Conservation (phyloP, 23 red algal genomes). For the Gracilaria vermiculophylla region DNA sequence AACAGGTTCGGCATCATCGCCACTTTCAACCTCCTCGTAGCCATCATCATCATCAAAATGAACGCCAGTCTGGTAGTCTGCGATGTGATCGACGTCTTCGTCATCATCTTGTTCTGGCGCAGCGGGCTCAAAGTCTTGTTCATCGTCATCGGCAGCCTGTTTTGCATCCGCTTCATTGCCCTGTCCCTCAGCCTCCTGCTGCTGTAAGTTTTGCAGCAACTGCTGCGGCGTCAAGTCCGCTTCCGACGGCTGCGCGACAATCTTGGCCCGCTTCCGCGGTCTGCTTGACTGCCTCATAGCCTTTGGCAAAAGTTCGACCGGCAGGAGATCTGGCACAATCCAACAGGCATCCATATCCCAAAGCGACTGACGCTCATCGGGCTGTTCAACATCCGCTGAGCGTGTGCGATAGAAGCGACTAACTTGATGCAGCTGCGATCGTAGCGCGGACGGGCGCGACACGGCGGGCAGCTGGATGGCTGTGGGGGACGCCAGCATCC, state of each 20-base stretch:
- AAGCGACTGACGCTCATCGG: not conserved
- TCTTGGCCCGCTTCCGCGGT: not conserved
- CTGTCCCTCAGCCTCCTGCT: not conserved
- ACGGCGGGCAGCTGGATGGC: not conserved
- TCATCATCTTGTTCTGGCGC: constrained; percentile 25
- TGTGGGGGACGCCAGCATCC: not conserved
- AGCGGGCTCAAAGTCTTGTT: not conserved
- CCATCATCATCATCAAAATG: constrained; percentile 60
- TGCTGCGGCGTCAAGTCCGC: not conserved
- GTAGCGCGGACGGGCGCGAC: not conserved
- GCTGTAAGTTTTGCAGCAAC: not conserved
- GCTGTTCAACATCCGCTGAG: not conserved
- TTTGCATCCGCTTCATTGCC: not conserved
- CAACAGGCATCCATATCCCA: constrained; percentile 25
- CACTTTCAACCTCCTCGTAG: constrained; percentile 65
- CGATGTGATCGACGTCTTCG: constrained; percentile 35
- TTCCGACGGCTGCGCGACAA: not conserved
- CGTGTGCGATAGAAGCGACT: not conserved
- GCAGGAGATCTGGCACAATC: constrained; percentile 31
- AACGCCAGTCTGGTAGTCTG: constrained; percentile 45
- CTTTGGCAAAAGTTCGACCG: constrained; percentile 4
- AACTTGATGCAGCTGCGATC: not conserved
- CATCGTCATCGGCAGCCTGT: not conserved
- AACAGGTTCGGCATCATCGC: constrained; percentile 37
- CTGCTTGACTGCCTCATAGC: not conserved